phyloP scores from a whole-genome alignment of 106 monocot genomes.

The Triglochin maritima region DNA sequence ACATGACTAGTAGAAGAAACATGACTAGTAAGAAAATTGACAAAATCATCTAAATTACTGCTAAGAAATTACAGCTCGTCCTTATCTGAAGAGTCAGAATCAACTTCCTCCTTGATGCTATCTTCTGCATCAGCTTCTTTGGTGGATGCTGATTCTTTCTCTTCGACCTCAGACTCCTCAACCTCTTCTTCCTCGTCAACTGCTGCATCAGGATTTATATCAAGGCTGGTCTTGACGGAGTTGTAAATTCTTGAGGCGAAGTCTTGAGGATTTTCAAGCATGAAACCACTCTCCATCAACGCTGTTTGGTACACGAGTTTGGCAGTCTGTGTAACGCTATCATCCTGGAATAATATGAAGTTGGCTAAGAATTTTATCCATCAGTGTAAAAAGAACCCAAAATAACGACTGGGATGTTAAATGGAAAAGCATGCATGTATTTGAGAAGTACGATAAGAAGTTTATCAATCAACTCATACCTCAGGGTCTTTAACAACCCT shows the following conservation, averaged over 20 bases:
- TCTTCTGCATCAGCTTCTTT: slow-evolving; percentile 8
- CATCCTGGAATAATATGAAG: slow-evolving; percentile 44
- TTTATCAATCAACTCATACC: slow-evolving; percentile 25
- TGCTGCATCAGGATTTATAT: slow-evolving; percentile 54
- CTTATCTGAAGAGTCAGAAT: slow-evolving; percentile 19
- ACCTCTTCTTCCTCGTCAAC: slow-evolving; percentile 78
- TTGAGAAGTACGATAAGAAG: background rate
- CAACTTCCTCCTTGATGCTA: slow-evolving; percentile 9
- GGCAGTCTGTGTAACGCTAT: slow-evolving; percentile 67
- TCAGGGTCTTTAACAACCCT: slow-evolving; percentile 59
- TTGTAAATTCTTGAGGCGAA: slow-evolving; percentile 76
- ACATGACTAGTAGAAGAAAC: too few species aligned
- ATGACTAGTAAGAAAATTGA: background rate
- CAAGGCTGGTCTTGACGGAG: slow-evolving; percentile 61
- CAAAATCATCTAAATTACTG: background rate
- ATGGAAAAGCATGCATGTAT: background rate
- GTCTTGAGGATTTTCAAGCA: slow-evolving; percentile 67
- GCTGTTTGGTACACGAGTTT: slow-evolving; percentile 86
- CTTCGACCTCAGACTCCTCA: slow-evolving; percentile 44
- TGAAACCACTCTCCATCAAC: slow-evolving; percentile 96
- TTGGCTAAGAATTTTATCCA: too few species aligned
- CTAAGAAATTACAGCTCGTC: slow-evolving; percentile 53
- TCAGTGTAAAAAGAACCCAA: too few species aligned
- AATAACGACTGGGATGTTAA: too few species aligned
- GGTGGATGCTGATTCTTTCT: slow-evolving; percentile 19